These are phyloP conservation scores for Oryza australiensis DNA, from an alignment of 176 grass and related monocot species.

Conservation along the genomic window DNA sequence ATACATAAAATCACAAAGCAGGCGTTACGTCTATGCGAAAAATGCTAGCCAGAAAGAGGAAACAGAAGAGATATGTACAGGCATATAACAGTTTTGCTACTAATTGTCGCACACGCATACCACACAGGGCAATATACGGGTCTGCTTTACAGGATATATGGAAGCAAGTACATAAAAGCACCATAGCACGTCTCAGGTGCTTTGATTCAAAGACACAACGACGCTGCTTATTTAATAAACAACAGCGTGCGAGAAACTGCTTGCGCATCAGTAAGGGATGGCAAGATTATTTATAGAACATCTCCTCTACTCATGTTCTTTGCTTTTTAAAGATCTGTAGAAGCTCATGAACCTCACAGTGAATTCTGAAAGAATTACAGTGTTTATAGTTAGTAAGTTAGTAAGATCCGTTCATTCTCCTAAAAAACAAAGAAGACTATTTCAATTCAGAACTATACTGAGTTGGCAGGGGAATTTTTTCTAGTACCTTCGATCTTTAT, in stretches of 20 bases:
- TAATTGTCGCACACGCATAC: neutral
- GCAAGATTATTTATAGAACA: conserved; percentile 7
- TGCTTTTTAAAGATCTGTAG: conserved; percentile 47
- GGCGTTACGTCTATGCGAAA: neutral
- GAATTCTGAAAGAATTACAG: conserved; percentile 54
- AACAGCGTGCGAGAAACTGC: neutral
- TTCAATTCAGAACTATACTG: neutral
- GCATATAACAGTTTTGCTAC: neutral
- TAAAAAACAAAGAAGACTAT: neutral
- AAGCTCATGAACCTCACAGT: conserved; percentile 71
- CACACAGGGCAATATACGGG: neutral
- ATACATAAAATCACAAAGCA: no score
- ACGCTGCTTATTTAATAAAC: conserved; percentile 25
- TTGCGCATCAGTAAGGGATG: neutral
- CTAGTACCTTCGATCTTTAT: conserved; percentile 70
- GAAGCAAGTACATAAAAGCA: neutral
- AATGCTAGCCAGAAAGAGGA: neutral
- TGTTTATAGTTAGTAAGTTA: conserved; percentile 1
- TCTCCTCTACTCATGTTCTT: conserved; percentile 37
- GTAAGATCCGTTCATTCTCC: neutral
- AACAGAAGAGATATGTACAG: neutral
- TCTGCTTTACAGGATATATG: neutral
- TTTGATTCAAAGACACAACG: conserved; percentile 12
- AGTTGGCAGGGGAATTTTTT: neutral
- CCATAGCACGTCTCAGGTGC: neutral